Percentiles rank a stretch among this genome's conserved stretches.
phyloP scores from a whole-genome alignment of 2,329 filamentous ascomycete species.

The Leptographium flavum region DNA sequence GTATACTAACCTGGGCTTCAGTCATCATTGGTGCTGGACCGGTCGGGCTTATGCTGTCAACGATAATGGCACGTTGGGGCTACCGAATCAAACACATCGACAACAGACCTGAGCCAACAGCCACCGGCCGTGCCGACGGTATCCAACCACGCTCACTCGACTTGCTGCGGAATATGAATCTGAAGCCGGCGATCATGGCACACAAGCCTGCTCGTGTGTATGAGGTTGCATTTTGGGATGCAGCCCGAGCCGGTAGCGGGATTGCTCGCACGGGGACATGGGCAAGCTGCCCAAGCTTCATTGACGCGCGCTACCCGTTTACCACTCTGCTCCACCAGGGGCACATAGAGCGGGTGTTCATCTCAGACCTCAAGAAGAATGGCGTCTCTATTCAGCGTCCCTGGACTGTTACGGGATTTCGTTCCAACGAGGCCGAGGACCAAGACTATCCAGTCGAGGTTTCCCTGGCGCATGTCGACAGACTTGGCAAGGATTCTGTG shows the following conservation, averaged over 20 bases:
- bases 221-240: slow-evolving; percentile 63
- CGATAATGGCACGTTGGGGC: slow-evolving; percentile 79
- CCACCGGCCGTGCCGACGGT: slow-evolving; percentile 77
- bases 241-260: slow-evolving; percentile 35
- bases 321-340: slow-evolving; percentile 60
- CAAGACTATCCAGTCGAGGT: slow-evolving; percentile 68
- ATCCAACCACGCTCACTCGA: slow-evolving; percentile 85
- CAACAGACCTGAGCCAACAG: slow-evolving; percentile 71
- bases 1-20: slow-evolving; percentile 14
- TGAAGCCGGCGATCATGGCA: slow-evolving; percentile 80
- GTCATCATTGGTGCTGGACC: slow-evolving; percentile 85
- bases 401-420: slow-evolving; percentile 49
- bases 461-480: slow-evolving; percentile 61
- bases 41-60: slow-evolving; percentile 75
- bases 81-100: slow-evolving; percentile 94
- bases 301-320: slow-evolving; percentile 57
- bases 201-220: slow-evolving; percentile 77
- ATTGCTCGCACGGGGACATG: slow-evolving; percentile 58
- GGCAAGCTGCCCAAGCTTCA: slow-evolving; percentile 80
- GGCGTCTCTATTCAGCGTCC: slow-evolving; percentile 46
- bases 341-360: slow-evolving; percentile 55
- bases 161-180: slow-evolving; percentile 73
- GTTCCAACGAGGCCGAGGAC: slow-evolving; percentile 38
- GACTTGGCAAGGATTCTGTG: slow-evolving; percentile 50
- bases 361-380: slow-evolving; percentile 49